Base-by-base conservation (phyloP, 331 rosid species). In the Acacia concinna region DNA sequence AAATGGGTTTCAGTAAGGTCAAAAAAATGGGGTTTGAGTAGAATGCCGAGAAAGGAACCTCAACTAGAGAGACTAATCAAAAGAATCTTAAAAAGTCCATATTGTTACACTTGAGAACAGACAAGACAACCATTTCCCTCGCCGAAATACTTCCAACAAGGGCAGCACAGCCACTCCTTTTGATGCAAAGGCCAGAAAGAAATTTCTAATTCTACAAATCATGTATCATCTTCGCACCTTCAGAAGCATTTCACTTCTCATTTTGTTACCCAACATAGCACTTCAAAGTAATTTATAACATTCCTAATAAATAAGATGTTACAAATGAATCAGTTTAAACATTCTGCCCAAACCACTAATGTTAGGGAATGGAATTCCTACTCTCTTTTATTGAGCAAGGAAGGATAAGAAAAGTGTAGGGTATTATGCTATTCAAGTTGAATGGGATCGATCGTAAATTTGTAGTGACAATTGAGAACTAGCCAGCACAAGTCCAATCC, bases 391-490 rank as follows among this genome's bases (percentile, higher is more conserved):
- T 75, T 18, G 46, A 57, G 38, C 30, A 73, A 3, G 43, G 66
- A 43, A 44, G 38, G 35, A 34, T 64, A 49, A 64, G 77, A 56
- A 62, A 79, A 35, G 71, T 52, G 78, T 37, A 79, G 70, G 41
- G 52, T 49, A 34, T 6, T 56, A 35, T 74, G 49, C 47, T 23
- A 25, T 31, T 57, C 47, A 67, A n/a, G 38, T 43, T 67, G 62
- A 52, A 68, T 32, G 85, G 60, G 70, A 73, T 51, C 75, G 40
- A 65, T 37, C 20, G 17, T 65, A 73, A 83, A n/a, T n/a, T n/a
- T n/a, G n/a, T n/a, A n/a, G n/a, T 68, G 79, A 68, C 65, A 83
- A 52, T 80, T 68, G 49, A 73, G 74, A 68, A 68, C 60, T 60
- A 59, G 62, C 51, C 56, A 62, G 79, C 69, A 82, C 49, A 44